Base-by-base conservation (phyloP, 2,329 filamentous ascomycete genomes). In the Aspergillus eucalypticola region DNA sequence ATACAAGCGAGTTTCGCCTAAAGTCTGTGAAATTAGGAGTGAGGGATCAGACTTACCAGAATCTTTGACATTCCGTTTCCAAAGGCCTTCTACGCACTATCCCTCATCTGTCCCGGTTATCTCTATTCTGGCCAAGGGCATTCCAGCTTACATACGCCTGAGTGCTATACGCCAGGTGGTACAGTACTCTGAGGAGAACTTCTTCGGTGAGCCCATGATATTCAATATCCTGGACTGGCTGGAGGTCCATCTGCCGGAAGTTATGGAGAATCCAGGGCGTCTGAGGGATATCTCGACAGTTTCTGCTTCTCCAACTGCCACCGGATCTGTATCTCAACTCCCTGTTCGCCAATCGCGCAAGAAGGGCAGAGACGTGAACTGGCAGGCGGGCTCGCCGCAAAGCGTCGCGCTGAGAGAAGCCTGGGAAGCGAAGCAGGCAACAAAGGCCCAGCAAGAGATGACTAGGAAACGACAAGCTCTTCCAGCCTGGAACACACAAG, bases 151-250 rank as follows among this genome's bases (percentile, higher is more conserved):
- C 70, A 96, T 98, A 71, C 91, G 94, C 62, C 82, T 99, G 10
- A 96, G 92, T 70, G 88, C 96, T 39, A 86, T 95, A 68, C 89
- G 91, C 67, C 88, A 90, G 75, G 87, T 89, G 1, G 79, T 97
- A 5, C 81, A 85, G 4, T 87, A 94, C 71, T 88, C 92, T 2
- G 80, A 86, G 53, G 83, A 88, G 53, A 86, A 87, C 27, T 83
- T 96, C 29, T 78, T 88, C 13, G 94, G 92, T 23, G 92, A 96
- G 71, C 90, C 92, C 41, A 96, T 96, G 89, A 85, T 97, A 11
- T 98, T 93, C 76, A 91, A 91, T 65, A 83, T 96, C 11, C 84
- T 94, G 55, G 93, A 96, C 76, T 98, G 94, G 93, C 79, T 98
- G 3, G 93, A 98, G 73, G 86, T 90, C 64, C 88, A 92, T 66